Conservation (phyloP, 371 early-diverging fungal species). For the Blastocladiella emersonii region DNA sequence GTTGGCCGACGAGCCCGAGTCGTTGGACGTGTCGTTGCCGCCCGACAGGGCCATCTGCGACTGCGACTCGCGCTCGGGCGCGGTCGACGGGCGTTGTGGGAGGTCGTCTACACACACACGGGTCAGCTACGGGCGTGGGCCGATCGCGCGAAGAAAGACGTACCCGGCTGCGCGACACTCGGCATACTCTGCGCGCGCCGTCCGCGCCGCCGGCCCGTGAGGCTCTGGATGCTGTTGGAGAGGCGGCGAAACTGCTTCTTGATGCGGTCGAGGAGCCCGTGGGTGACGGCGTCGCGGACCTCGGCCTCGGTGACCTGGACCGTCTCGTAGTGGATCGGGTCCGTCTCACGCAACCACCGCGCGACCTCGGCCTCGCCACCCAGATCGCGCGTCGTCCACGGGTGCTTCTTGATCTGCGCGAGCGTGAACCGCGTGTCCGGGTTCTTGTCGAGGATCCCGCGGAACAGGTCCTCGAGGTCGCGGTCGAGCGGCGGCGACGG, state of each 20-base stretch:
- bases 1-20: too few species aligned
- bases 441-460: conserved; percentile 65
- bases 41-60: too few species aligned
- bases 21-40: too few species aligned
- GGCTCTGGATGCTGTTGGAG: not conserved
- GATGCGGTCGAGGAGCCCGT: not conserved
- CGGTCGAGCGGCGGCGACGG: conserved; percentile 14
- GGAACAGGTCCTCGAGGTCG: conserved; percentile 45
- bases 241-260: not conserved
- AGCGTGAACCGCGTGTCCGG: conserved; percentile 67
- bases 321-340: conserved; percentile 36
- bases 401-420: conserved; percentile 64
- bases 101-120: too few species aligned
- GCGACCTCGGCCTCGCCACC: conserved; percentile 24
- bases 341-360: conserved; percentile 51
- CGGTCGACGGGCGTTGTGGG: too few species aligned
- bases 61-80: too few species aligned
- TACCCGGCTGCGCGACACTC: too few species aligned
- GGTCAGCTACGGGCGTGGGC: too few species aligned
- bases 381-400: conserved; percentile 71
- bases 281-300: conserved; percentile 39
- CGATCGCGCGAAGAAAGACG: too few species aligned
- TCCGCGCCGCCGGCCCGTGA: not conserved
- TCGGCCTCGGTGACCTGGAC: conserved; percentile 55
- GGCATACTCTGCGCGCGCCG: too few species aligned